These are phyloP conservation scores for Cryptosporidium xiaoi DNA, from an alignment of 169 alveolate genomes.

Conservation along the genomic window DNA sequence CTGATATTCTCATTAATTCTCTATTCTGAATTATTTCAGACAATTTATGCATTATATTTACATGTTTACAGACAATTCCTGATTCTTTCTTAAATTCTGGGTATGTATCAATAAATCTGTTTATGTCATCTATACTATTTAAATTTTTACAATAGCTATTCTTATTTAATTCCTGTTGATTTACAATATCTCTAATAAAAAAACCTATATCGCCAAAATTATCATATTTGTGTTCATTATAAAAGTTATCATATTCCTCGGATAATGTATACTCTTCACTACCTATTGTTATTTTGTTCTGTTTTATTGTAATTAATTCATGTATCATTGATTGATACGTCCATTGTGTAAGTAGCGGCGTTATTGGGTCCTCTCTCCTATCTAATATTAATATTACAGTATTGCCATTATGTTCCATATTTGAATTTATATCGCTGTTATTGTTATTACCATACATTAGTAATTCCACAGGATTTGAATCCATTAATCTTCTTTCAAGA, in stretches of 20 bases:
- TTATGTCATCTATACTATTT: conserved; percentile 92
- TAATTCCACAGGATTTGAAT: conserved; percentile 81
- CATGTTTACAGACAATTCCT: conserved; percentile 93
- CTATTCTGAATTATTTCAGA: conserved; percentile 88
- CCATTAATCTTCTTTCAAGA: conserved; percentile 80
- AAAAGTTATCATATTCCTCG: conserved; percentile 91
- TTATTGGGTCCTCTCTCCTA: conserved; percentile 96
- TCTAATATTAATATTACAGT: conserved; percentile 88
- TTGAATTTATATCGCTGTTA: conserved; percentile 15
- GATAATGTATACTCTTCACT: conserved; percentile 84
- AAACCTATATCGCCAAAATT: conserved; percentile 94
- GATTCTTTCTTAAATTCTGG: conserved; percentile 92
- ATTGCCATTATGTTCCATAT: conserved; percentile 60
- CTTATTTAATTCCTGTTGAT: conserved; percentile 78
- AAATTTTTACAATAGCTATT: conserved; percentile 76
- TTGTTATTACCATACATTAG: conserved; percentile 72
- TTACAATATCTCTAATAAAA: conserved; percentile 87
- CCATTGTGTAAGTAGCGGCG: conserved; percentile 96
- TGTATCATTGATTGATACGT: conserved; percentile 97
- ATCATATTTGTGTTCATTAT: conserved; percentile 86
- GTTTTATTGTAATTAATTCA: conserved; percentile 90
- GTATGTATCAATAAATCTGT: conserved; percentile 88
- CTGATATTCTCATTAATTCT: conserved; percentile 86
- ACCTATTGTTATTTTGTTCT: conserved; percentile 87
- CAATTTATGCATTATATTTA: conserved; percentile 88